These are phyloP conservation scores for Venturia pyrina DNA, from an alignment of 2,329 filamentous ascomycete genomes.

Conservation along the genomic window DNA sequence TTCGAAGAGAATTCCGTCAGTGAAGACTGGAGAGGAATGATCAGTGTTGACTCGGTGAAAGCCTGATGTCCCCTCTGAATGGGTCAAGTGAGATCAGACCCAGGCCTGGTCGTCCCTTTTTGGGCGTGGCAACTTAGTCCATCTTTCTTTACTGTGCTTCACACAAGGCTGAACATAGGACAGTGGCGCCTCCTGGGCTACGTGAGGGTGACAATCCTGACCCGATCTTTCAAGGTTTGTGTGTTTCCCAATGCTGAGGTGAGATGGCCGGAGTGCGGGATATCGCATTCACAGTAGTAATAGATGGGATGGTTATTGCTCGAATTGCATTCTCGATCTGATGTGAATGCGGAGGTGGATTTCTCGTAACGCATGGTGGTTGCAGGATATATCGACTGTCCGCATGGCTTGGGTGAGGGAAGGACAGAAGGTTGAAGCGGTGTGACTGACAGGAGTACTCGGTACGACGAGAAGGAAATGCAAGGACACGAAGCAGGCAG, in stretches of 20 bases:
- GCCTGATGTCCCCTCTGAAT: not conserved
- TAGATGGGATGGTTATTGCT: not conserved
- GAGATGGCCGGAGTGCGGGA: not conserved
- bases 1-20: not conserved
- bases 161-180: not conserved
- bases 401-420: not conserved
- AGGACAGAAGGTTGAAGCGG: not conserved
- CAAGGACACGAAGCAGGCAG: not conserved
- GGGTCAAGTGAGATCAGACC: too few relatives aligned
- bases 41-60: not conserved
- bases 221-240: not conserved
- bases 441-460: not conserved
- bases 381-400: not conserved
- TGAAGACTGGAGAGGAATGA: not conserved
- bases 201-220: not conserved
- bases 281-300: not conserved
- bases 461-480: conserved; percentile 1
- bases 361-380: not conserved
- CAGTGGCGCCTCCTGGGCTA: too few relatives aligned
- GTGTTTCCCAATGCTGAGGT: not conserved
- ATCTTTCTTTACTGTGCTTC: not conserved
- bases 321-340: not conserved
- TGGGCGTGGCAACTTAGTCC: not conserved
- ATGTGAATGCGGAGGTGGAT: not conserved
- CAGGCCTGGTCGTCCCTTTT: not conserved